phyloP scores from a whole-genome alignment of 352 stramenopile genomes.

The Pythium guiyangense region DNA sequence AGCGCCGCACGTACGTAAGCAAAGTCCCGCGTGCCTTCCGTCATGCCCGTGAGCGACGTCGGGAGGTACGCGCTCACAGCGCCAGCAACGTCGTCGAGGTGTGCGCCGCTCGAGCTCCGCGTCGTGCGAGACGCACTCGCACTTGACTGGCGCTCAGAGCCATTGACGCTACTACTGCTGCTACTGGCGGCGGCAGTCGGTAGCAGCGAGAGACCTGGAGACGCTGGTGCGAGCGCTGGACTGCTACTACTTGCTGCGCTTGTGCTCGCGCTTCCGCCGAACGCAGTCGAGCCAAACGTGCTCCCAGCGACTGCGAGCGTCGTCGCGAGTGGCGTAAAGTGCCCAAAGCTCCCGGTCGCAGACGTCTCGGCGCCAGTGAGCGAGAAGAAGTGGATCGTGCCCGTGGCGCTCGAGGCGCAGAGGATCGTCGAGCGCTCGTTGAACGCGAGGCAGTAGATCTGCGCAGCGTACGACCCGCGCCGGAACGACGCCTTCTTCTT shows the following conservation, averaged over 20 bases:
- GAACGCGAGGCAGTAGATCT: constrained; percentile 96
- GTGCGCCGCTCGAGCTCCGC: constrained; percentile 34
- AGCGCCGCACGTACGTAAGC: constrained; percentile 66
- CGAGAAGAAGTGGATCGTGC: constrained; percentile 96
- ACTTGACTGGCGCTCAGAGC: background rate
- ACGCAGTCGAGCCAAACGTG: constrained; percentile 50
- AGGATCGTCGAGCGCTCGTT: constrained; percentile 92
- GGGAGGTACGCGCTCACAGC: constrained; percentile 73
- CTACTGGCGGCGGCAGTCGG: background rate
- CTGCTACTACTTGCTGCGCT: constrained; percentile 4
- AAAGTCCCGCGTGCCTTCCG: constrained; percentile 85
- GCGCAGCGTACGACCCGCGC: constrained; percentile 93
- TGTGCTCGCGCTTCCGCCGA: constrained; percentile 19
- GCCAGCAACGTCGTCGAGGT: constrained; percentile 64
- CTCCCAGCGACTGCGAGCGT: constrained; percentile 67
- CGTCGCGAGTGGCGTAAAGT: constrained; percentile 70
- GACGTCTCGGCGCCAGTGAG: constrained; percentile 68
- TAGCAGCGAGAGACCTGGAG: constrained; percentile 3
- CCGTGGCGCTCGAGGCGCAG: constrained; percentile 95
- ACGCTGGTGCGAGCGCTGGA: background rate
- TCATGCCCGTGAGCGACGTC: constrained; percentile 71
- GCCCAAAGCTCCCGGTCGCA: constrained; percentile 71
- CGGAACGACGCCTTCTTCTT: constrained; percentile 92
- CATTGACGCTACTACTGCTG: background rate
- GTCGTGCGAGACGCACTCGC: constrained; percentile 15